phyloP scores from a whole-genome alignment of 1,284 basidiomycete species.

The Cryptococcus jaspeensis region DNA sequence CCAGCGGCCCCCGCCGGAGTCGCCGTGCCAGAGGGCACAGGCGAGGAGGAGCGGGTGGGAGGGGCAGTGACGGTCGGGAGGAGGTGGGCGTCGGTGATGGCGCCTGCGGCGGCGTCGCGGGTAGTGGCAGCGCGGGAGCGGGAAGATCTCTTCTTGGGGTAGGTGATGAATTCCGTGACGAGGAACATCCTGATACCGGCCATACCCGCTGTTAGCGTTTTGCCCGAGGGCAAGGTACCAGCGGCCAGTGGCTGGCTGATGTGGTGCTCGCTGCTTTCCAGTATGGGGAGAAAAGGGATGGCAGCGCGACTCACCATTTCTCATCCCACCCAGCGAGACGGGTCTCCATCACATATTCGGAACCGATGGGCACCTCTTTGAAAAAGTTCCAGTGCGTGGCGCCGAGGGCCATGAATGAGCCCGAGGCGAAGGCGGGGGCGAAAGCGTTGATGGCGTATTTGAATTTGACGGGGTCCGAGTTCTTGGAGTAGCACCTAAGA shows the following conservation, averaged over 20 bases:
- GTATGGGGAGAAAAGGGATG: too few relatives aligned
- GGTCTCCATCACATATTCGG: conserved; percentile 66
- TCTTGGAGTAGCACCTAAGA: conserved; percentile 50
- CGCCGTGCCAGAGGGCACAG: conserved; percentile 7
- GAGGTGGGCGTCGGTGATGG: conserved; percentile 1
- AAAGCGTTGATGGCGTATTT: conserved; percentile 57
- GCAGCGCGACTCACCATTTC: conserved; percentile 66
- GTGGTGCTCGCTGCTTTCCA: too few relatives aligned
- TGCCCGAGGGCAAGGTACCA: not conserved
- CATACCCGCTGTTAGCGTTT: not conserved
- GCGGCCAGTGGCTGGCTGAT: too few relatives aligned
- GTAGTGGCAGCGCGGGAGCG: conserved; percentile 4
- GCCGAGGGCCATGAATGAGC: conserved; percentile 69
- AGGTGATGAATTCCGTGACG: conserved; percentile 65
- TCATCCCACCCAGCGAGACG: conserved; percentile 71
- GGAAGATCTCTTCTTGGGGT: conserved; percentile 51
- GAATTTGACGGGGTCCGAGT: conserved; percentile 58
- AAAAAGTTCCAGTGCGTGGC: conserved; percentile 72
- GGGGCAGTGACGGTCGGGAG: conserved; percentile 29
- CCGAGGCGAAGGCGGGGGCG: conserved; percentile 63
- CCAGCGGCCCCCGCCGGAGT: conserved; percentile 11
- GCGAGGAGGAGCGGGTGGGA: conserved; percentile 24
- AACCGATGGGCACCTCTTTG: conserved; percentile 73
- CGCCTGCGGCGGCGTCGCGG: not conserved
- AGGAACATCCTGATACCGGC: conserved; percentile 58